These are phyloP conservation scores for Pilasporangium apinafurcum DNA, from an alignment of 352 stramenopile species.

Conservation along the genomic window DNA sequence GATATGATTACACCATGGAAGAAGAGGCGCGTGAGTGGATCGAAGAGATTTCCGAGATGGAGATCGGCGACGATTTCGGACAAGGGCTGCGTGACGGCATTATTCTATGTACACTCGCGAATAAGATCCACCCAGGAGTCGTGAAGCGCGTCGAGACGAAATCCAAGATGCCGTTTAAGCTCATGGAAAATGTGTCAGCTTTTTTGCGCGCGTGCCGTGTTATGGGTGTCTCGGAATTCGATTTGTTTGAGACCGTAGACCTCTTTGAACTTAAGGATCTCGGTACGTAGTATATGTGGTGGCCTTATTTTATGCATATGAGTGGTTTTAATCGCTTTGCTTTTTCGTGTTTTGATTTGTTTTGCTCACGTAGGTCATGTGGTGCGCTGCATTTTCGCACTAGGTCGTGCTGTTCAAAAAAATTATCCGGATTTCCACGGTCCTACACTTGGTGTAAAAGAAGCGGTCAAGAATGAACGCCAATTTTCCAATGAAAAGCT, in stretches of 20 bases:
- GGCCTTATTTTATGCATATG: background rate
- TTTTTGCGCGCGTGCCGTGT: constrained; percentile 80
- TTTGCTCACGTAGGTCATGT: constrained; percentile 31
- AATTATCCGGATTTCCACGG: constrained; percentile 66
- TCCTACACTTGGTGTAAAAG: constrained; percentile 75
- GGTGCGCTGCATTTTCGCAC: constrained; percentile 70
- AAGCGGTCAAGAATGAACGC: constrained; percentile 71
- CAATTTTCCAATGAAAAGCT: constrained; percentile 68
- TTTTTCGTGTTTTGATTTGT: no score
- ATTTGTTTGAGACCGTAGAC: constrained; percentile 88
- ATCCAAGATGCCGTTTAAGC: constrained; percentile 89
- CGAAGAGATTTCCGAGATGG: constrained; percentile 65
- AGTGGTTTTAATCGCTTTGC: background rate
- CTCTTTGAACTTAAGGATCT: constrained; percentile 88
- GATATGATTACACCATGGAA: constrained; percentile 88
- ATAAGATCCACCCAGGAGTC: constrained; percentile 64
- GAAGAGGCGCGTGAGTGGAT: constrained; percentile 82
- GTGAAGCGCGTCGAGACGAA: constrained; percentile 73
- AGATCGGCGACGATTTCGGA: constrained; percentile 79
- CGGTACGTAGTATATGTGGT: constrained; percentile 10
- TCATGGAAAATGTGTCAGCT: constrained; percentile 88
- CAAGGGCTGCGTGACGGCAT: constrained; percentile 72
- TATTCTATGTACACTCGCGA: constrained; percentile 80
- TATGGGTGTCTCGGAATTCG: constrained; percentile 87
- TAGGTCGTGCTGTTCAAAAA: constrained; percentile 71